A percentile compares a stretch with the other conserved stretches of the same genome.
These are phyloP conservation scores for Ogataea pignaliae DNA, from an alignment of 805 yeast species.

Conservation along the genomic window DNA sequence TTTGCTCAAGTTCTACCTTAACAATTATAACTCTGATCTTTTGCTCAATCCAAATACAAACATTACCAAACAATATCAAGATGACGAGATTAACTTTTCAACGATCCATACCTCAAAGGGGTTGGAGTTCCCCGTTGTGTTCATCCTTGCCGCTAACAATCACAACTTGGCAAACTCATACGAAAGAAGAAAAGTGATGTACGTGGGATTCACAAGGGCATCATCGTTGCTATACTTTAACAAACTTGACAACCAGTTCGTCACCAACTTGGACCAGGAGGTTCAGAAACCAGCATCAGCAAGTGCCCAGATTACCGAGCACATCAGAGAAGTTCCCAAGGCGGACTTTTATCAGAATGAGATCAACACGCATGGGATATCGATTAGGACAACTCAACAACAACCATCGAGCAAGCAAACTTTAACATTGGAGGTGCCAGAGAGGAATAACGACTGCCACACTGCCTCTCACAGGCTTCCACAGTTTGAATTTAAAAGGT, in stretches of 20 bases:
- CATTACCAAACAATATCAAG: constrained; percentile 22
- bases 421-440: neutral
- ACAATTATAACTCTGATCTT: constrained; percentile 35
- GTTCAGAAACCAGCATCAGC: neutral
- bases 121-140: constrained; percentile 66
- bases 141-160: constrained; percentile 34
- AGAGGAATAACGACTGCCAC: neutral
- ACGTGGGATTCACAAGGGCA: constrained; percentile 69
- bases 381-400: too few species aligned
- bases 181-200: constrained; percentile 41
- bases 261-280: constrained; percentile 16
- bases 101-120: constrained; percentile 78
- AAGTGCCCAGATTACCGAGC: too few species aligned
- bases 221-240: constrained; percentile 38
- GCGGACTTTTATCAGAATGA: too few species aligned
- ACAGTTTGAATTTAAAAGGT: too few species aligned
- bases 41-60: constrained; percentile 13
- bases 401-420: too few species aligned
- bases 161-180: constrained; percentile 8
- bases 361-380: too few species aligned
- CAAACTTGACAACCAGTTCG: constrained; percentile 18
- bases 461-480: too few species aligned
- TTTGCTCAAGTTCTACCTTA: constrained; percentile 37
- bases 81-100: constrained; percentile 46
- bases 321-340: too few species aligned